Evolutionary conservation across 2,329 filamentous ascomycete genomes (phyloP), one percentile per base, ranked within the genome.

Genomic region (Cladophialophora carrionii): DNA sequence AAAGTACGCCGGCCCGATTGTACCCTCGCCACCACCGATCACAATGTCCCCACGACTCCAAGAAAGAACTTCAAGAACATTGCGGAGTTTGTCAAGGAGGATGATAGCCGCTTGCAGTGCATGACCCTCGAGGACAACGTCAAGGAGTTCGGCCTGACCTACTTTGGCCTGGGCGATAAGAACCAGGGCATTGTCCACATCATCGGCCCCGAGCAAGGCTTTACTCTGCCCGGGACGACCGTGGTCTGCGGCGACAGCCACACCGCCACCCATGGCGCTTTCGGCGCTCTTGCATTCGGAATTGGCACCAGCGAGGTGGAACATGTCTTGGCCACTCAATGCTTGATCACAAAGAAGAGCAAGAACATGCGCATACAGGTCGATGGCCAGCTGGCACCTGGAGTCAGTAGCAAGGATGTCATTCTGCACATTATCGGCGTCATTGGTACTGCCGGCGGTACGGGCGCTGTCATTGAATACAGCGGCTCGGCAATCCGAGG

Each of bases 331-430:
- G 95, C 95, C 59, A 98, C 95, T 14, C 95, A 98, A 79, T 96
- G 92, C 66, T 83, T 99, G 71, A 92, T 97, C 77, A 96, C 93
- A 69, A 92, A 92, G 81, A 86, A 92, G 76, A 96, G 92, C 81
- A 98, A 97, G 83, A 98, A 99, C 84, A 98, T 99, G 94, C 90
- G 92, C 75, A 89, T 99, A 73, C 91, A 96, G 79, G 91, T 98
- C 67, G 91, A 98, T 71, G 95, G 95, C 61, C 88, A 94, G 78
- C 86, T 98, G 63, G 86, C 90, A 37, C 90, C 93, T 3, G 95
- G 95, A 68, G 95, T 98, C 64, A 96, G 90, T 80, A 96, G 92
- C 77, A 99, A 99, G 82, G 95, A 99, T 74, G 88, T 98, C 67
- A 87, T 98, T 71, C 88, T 98, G 62, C 87, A 98, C 77, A 90